A percentile compares a stretch with the other conserved stretches of the same genome.
phyloP scores from a whole-genome alignment of 2,329 filamentous ascomycete species.

The Colletotrichum tabaci region DNA sequence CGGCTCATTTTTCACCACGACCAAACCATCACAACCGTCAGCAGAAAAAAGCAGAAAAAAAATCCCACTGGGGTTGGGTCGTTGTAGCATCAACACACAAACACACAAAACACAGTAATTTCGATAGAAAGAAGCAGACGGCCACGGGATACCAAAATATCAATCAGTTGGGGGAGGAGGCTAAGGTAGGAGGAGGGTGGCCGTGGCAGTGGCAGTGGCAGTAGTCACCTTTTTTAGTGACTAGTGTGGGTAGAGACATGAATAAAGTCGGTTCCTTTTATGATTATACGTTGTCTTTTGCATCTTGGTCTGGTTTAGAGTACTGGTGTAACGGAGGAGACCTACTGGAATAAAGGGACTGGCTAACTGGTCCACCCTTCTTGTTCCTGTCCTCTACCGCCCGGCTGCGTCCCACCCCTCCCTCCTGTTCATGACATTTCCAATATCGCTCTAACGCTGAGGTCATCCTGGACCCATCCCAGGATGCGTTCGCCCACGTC shows the following conservation, averaged over 20 bases:
- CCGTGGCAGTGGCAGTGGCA: too few species aligned
- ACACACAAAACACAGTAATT: conserved; percentile 31
- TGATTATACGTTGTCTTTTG: not conserved
- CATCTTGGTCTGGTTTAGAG: not conserved
- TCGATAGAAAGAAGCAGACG: conserved; percentile 27
- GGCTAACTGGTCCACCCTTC: not conserved
- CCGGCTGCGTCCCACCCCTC: not conserved
- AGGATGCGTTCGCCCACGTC: conserved; percentile 79
- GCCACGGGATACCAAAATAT: conserved; percentile 29
- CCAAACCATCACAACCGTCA: conserved; percentile 20
- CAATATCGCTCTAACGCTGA: conserved; percentile 59
- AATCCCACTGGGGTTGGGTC: conserved; percentile 21
- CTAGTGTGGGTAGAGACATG: not conserved
- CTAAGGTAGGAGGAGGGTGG: not conserved
- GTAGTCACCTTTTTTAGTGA: not conserved
- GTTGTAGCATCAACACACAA: conserved; percentile 38
- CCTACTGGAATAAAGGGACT: too few species aligned
- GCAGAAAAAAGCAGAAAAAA: conserved; percentile 23
- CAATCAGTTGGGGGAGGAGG: too few species aligned
- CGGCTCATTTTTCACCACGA: conserved; percentile 26
- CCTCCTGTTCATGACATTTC: conserved; percentile 44
- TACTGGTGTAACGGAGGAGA: too few species aligned
- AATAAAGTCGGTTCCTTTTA: not conserved
- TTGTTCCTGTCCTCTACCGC: not conserved
- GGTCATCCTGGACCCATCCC: conserved; percentile 78